A percentile compares a stretch with the other conserved stretches of the same genome.
Evolutionary conservation across 2,329 filamentous ascomycete genomes (phyloP).

Genomic region (Clonostachys rosea): DNA sequence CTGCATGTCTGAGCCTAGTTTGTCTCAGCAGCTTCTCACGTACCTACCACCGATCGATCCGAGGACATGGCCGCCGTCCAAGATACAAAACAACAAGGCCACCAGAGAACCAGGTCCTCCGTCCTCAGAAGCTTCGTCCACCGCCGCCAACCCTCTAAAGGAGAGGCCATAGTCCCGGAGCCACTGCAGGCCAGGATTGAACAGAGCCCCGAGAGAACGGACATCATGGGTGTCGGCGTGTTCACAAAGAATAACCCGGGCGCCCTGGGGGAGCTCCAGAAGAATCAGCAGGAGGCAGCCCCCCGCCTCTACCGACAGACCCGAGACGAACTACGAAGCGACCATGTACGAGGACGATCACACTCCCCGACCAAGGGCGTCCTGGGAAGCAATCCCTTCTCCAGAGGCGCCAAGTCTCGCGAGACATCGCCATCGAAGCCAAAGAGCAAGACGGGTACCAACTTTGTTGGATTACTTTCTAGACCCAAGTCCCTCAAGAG

Average conservation of each 20-base stretch:
- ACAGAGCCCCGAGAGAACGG: constrained; percentile 5
- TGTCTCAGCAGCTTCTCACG: neutral
- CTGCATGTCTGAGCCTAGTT: too few species aligned
- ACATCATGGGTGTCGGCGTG: constrained; percentile 6
- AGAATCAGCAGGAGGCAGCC: neutral
- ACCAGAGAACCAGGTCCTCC: constrained; percentile 41
- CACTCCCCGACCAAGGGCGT: constrained; percentile 38
- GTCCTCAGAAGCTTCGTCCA: constrained; percentile 45
- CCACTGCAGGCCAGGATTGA: constrained; percentile 4
- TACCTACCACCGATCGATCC: neutral
- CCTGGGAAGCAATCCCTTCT: constrained; percentile 28
- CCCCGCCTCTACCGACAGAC: neutral
- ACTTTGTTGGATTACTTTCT: constrained; percentile 71
- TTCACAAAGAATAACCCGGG: neutral
- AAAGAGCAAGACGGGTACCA: constrained; percentile 76
- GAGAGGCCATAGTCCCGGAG: constrained; percentile 21
- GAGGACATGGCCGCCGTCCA: too few species aligned
- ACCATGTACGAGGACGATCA: constrained; percentile 24
- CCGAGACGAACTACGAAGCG: constrained; percentile 6
- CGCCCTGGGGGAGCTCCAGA: constrained; percentile 22
- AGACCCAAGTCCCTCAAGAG: constrained; percentile 71
- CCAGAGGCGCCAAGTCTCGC: constrained; percentile 25
- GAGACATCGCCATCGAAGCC: constrained; percentile 55
- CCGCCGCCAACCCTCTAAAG: constrained; percentile 41
- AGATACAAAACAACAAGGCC: constrained; percentile 4